These are phyloP conservation scores for Colletotrichum echinochloae DNA, from an alignment of 2,329 filamentous ascomycete species.

Conservation along the genomic window DNA sequence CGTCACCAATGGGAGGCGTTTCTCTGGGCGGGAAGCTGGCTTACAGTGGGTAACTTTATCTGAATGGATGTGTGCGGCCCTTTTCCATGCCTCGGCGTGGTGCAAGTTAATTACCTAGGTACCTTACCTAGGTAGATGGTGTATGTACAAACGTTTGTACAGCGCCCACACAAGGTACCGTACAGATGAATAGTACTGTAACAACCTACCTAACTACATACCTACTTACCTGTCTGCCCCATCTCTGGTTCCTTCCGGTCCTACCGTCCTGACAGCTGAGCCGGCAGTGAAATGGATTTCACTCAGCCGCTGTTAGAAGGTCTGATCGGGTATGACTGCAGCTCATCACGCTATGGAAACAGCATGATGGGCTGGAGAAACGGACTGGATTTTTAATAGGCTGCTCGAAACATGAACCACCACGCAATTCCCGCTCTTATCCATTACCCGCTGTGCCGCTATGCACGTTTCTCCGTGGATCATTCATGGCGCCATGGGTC, in stretches of 20 bases:
- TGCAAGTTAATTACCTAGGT: background rate
- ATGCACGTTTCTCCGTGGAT: constrained; percentile 29
- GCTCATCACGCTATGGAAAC: background rate
- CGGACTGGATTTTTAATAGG: background rate
- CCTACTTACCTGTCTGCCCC: background rate
- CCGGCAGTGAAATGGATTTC: background rate
- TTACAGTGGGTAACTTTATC: constrained; percentile 6
- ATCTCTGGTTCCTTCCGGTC: background rate
- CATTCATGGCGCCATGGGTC: constrained; percentile 21
- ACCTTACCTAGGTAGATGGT: background rate
- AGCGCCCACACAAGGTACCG: no score
- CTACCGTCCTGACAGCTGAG: constrained; percentile 15
- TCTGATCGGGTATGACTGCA: background rate
- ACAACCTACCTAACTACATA: no score
- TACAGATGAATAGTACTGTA: no score
- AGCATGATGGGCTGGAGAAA: background rate
- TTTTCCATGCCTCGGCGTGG: background rate
- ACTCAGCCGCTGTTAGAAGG: constrained; percentile 18
- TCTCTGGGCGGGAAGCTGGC: constrained; percentile 5
- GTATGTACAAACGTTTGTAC: background rate
- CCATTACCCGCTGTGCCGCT: constrained; percentile 20
- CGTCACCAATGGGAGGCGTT: constrained; percentile 12
- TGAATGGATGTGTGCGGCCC: constrained; percentile 8
- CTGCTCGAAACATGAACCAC: constrained; percentile 1
- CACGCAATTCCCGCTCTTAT: constrained; percentile 11